Percentiles rank a stretch among this genome's conserved stretches.
Evolutionary conservation across 179 eudicot genomes (phyloP).

Genomic region (Patellifolia procumbens): DNA sequence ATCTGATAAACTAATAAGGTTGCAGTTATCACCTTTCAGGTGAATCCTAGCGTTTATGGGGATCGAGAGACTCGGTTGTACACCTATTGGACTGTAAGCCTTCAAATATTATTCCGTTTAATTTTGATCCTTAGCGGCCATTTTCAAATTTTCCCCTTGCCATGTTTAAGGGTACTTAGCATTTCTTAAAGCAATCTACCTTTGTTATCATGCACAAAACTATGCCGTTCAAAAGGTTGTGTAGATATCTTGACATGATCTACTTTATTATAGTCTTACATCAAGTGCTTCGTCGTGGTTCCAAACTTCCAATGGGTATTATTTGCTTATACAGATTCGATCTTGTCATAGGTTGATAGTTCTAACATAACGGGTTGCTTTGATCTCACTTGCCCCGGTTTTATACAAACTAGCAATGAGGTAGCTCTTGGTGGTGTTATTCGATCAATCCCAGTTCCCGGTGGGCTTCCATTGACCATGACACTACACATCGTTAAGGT

Average conservation of each 20-base stretch:
- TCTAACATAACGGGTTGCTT: conserved; percentile 32
- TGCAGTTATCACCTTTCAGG: conserved; percentile 24
- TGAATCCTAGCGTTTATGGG: conserved; percentile 35
- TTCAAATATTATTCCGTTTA: background rate
- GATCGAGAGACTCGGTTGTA: conserved; percentile 33
- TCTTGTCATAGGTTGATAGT: conserved; percentile 28
- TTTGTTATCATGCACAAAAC: background rate
- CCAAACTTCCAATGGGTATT: background rate
- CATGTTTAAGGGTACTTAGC: background rate
- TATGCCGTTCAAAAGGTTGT: background rate
- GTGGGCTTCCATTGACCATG: conserved; percentile 35
- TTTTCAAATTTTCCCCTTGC: background rate
- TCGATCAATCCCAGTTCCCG: conserved; percentile 33
- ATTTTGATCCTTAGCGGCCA: background rate
- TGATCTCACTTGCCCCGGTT: conserved; percentile 36
- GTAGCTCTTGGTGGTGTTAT: conserved; percentile 34
- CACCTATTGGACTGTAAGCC: conserved; percentile 35
- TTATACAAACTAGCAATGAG: conserved; percentile 32
- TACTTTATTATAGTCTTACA: background rate
- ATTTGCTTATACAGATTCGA: conserved; percentile 7
- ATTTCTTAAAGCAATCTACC: background rate
- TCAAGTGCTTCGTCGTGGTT: background rate
- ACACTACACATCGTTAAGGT: conserved; percentile 31
- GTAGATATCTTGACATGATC: too few species aligned
- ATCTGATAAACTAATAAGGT: background rate